phyloP scores from a whole-genome alignment of 2,329 filamentous ascomycete genomes.

The Colletotrichum tamarilloi region DNA sequence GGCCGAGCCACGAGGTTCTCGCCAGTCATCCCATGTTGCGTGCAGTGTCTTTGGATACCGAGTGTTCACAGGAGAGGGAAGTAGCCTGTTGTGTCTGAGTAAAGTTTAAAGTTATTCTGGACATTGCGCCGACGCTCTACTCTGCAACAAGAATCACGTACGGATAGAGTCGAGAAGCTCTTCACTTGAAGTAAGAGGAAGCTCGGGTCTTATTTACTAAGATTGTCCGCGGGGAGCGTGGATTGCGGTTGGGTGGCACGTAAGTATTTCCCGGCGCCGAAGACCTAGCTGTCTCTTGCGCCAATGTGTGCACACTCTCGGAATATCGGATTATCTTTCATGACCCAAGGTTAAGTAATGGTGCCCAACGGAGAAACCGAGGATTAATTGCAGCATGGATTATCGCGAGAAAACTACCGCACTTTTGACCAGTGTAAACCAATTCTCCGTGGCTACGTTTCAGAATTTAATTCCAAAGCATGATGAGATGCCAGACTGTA shows the following conservation, averaged over 20 bases:
- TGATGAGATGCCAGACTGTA: neutral
- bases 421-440: neutral
- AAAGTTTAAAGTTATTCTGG: neutral
- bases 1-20: neutral
- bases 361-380: neutral
- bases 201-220: neutral
- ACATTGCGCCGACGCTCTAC: neutral
- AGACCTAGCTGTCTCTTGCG: neutral
- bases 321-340: neutral
- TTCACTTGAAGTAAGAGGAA: neutral
- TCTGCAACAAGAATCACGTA: neutral
- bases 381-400: neutral
- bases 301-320: neutral
- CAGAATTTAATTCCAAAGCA: neutral
- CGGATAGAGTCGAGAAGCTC: neutral
- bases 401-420: neutral
- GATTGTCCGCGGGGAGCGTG: neutral
- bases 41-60: neutral
- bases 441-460: neutral
- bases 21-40: slow-evolving; percentile 4
- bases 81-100: neutral
- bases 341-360: neutral
- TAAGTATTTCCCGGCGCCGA: neutral
- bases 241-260: neutral
- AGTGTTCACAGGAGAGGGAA: no score